Percentiles rank a stretch among this genome's conserved stretches.
Conservation (phyloP, 2,329 filamentous ascomycete species). For the Cladosporium sp. region DNA sequence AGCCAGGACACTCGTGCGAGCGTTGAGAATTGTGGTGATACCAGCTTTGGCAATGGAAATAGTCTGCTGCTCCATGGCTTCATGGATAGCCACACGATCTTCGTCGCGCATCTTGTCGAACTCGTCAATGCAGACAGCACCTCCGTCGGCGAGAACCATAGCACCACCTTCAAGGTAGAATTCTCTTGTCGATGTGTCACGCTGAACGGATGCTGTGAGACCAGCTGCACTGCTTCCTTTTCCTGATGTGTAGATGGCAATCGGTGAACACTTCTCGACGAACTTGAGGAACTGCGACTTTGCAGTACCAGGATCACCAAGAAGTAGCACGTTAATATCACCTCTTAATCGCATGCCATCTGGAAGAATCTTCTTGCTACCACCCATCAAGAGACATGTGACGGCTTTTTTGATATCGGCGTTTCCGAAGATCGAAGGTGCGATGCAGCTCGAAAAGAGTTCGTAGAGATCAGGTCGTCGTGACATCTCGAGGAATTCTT, state of each 20-base stretch:
- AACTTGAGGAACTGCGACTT: conserved; percentile 98
- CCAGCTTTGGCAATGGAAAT: conserved; percentile 98
- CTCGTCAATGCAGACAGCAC: conserved; percentile 97
- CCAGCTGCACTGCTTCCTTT: conserved; percentile 97
- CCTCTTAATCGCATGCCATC: conserved; percentile 97
- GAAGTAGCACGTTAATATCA: conserved; percentile 94
- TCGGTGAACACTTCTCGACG: conserved; percentile 91
- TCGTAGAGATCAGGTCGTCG: conserved; percentile 88
- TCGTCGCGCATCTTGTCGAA: conserved; percentile 99
- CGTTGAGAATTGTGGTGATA: conserved; percentile 97
- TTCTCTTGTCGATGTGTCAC: conserved; percentile 85
- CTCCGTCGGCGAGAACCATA: conserved; percentile 95
- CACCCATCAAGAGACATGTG: conserved; percentile 85
- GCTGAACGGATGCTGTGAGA: conserved; percentile 94
- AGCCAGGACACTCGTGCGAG: conserved; percentile 87
- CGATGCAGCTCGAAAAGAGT: conserved; percentile 85
- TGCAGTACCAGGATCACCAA: conserved; percentile 95
- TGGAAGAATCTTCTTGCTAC: conserved; percentile 94
- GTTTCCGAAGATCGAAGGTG: conserved; percentile 96
- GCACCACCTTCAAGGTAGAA: conserved; percentile 98
- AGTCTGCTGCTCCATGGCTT: conserved; percentile 99
- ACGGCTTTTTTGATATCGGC: conserved; percentile 96
- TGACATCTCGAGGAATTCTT: conserved; percentile 91
- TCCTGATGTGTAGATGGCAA: conserved; percentile 97
- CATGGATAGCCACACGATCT: conserved; percentile 95